A percentile compares a stretch with the other conserved stretches of the same genome.
phyloP scores from a whole-genome alignment of 306 rosid genomes.

The Fagus sylvatica region DNA sequence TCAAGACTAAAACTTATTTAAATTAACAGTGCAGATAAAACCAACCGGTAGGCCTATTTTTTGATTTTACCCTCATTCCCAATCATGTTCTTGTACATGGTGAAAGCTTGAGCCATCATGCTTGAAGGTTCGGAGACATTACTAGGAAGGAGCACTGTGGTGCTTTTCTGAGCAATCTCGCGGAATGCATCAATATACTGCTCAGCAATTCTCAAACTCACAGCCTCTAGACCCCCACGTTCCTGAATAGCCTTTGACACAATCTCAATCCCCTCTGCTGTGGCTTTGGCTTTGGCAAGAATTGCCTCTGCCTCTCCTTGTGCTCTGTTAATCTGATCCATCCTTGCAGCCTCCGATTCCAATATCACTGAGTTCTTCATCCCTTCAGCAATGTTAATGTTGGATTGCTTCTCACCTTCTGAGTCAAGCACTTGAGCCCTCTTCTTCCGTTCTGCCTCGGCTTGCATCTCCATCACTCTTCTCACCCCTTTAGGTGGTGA shows the following conservation, averaged over 20 bases:
- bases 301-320: slow-evolving; percentile 29
- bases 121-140: too few species aligned
- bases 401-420: slow-evolving; percentile 91
- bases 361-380: slow-evolving; percentile 72
- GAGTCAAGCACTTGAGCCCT: slow-evolving; percentile 96
- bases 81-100: not conserved
- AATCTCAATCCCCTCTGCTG: too few species aligned
- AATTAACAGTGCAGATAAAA: not conserved
- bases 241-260: too few species aligned
- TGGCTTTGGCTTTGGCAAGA: too few species aligned
- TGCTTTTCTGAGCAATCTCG: too few species aligned
- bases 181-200: not conserved
- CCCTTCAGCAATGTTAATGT: slow-evolving; percentile 86
- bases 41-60: not conserved
- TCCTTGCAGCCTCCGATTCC: slow-evolving; percentile 83
- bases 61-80: not conserved
- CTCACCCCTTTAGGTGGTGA: slow-evolving; percentile 93
- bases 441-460: slow-evolving; percentile 93
- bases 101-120: not conserved
- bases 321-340: slow-evolving; percentile 82
- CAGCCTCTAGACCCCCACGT: not conserved
- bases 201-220: slow-evolving; percentile 6
- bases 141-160: too few species aligned
- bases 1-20: not conserved
- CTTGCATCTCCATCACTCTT: slow-evolving; percentile 98